Base-by-base conservation (phyloP, 164 flowering plant species). In the Amborella trichopoda region DNA sequence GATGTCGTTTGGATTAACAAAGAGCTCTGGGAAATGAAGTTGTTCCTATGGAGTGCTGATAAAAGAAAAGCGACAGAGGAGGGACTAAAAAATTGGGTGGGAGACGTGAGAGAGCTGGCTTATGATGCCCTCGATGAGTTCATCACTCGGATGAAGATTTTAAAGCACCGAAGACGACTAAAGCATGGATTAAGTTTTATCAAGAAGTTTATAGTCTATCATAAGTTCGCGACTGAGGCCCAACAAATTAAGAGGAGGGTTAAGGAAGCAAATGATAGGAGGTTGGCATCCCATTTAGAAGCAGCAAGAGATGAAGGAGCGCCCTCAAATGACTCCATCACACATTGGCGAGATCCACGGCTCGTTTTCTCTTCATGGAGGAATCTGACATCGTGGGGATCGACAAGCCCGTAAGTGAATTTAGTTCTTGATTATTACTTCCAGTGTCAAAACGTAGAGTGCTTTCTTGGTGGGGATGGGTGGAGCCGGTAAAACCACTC, bases 111-210 rank as follows among this genome's bases (percentile, higher is more conserved):
- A n/a, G n/a, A n/a, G n/a, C n/a, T n/a, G 22, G 41, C 48, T 8
- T 50, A 57, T 9, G 61, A 57, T 22, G 6, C 45, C 5, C 27
- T 58, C 23, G 61, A 57, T 36, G 55, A 43, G 43, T 20, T 50
- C 30, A 2, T 23, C 16, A 37, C 50, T 11, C 10, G 25, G 9
- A 22, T n/a, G 28, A 26, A 16, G 5, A n/a, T n/a, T n/a, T n/a
- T n/a, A n/a, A 34, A 16, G 6, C 23, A 11, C 13, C 37, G 25
- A 26, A 2, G 30, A 27, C 26, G 27, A 11, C 24, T 8, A 9
- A 20, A 6, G 2, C 26, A 16, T 2, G 18, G 16, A n/a, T 1
- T 10, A 26, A 20, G 19, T 14, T 46, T 37, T 28, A 9, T 39
- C 2, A 33, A 18, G 18, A 22, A 44, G 3, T 2, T 44, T 23